phyloP scores from a whole-genome alignment of 139 green algal genomes.

The Chlorella sp. region DNA sequence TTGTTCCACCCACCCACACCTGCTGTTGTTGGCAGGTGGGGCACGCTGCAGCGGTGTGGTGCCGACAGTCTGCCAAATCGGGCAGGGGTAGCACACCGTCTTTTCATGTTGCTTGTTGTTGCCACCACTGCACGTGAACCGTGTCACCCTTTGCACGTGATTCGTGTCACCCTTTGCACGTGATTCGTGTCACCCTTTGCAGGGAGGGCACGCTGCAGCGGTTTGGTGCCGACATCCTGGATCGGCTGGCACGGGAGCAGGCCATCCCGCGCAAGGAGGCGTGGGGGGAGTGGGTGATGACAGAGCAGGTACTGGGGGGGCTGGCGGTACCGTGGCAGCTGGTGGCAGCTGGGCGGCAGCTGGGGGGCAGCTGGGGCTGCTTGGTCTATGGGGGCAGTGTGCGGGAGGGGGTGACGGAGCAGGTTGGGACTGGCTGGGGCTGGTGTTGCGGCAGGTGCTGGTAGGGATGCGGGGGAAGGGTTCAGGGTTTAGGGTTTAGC shows the following conservation, averaged over 20 bases:
- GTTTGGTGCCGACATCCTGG: conserved; percentile 57
- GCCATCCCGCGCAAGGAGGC: conserved; percentile 34
- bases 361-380: background rate
- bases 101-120: background rate
- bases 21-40: background rate
- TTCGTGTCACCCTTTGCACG: no score
- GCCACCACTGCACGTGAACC: no score
- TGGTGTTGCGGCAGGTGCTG: background rate
- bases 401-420: no score
- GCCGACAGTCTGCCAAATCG: conserved; percentile 14
- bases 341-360: background rate
- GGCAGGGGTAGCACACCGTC: background rate
- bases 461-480: no score
- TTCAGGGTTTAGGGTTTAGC: no score
- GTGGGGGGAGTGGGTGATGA: conserved; percentile 53
- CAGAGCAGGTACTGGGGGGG: conserved; percentile 20
- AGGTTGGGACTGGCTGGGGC: background rate
- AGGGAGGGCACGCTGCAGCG: conserved; percentile 35
- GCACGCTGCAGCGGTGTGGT: conserved; percentile 40
- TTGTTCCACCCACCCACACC: no score
- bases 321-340: no score
- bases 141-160: no score
- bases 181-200: background rate
- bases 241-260: conserved; percentile 32
- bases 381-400: background rate